Evolutionary conservation across 805 yeast species (phyloP).

Genomic region (Myxozyma melibiosi): DNA sequence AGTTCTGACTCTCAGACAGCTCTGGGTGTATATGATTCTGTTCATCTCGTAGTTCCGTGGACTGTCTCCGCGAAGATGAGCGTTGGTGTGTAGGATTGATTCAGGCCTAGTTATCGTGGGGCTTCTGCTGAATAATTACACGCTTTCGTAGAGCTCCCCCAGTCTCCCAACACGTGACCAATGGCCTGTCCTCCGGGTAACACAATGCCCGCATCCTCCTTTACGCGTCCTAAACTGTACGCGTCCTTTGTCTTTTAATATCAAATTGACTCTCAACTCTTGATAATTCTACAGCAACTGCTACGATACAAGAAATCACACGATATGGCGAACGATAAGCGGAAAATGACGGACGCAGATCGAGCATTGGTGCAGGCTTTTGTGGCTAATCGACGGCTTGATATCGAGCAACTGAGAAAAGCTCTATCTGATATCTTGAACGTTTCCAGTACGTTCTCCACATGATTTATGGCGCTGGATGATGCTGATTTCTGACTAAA

Average conservation of each 20-base stretch:
- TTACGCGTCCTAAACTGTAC: too few species aligned
- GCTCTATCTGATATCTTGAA: conserved; percentile 21
- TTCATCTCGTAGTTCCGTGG: too few species aligned
- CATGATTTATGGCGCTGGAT: neutral
- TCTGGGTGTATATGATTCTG: too few species aligned
- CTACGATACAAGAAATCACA: too few species aligned
- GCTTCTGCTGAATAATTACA: neutral
- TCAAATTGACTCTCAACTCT: neutral
- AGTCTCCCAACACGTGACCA: too few species aligned
- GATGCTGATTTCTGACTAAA: neutral
- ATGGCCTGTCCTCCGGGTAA: too few species aligned
- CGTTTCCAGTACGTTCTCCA: conserved; percentile 12
- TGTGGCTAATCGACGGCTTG: conserved; percentile 16
- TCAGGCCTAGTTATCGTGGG: conserved; percentile 2
- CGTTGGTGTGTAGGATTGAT: neutral
- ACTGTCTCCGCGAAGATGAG: too few species aligned
- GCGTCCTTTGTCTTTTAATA: neutral
- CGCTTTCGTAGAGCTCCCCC: too few species aligned
- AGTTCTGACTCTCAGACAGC: too few species aligned
- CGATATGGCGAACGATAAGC: neutral
- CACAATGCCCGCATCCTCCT: too few species aligned
- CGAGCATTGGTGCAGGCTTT: conserved; percentile 26
- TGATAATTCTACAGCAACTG: too few species aligned
- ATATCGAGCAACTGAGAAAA: conserved; percentile 1
- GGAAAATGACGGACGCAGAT: conserved; percentile 17